Evolutionary conservation across 371 early-diverging fungal genomes (phyloP).

Genomic region (Actinomortierella ambigua): DNA sequence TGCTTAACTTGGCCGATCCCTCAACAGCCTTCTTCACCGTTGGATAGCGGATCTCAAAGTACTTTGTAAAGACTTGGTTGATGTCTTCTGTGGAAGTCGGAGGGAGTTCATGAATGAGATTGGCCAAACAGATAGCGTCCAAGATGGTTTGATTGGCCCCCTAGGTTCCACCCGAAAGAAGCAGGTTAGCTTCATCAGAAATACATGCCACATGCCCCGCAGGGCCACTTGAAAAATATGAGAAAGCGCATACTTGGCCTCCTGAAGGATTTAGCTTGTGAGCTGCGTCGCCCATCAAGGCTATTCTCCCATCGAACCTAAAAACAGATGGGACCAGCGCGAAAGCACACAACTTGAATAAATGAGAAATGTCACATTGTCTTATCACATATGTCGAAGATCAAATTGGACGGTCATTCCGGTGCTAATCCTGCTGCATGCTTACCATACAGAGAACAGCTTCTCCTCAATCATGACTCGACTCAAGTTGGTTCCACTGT

Average conservation of each 20-base stretch:
- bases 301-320: too few species aligned
- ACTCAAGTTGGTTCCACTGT: too few species aligned
- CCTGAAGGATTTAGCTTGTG: constrained; percentile 36
- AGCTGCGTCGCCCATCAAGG: constrained; percentile 36
- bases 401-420: too few species aligned
- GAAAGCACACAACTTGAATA: too few species aligned
- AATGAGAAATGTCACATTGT: too few species aligned
- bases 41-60: constrained; percentile 14
- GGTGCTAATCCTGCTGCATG: too few species aligned
- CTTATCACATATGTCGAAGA: too few species aligned
- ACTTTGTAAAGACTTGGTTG: constrained; percentile 26
- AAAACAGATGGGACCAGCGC: constrained; percentile 33
- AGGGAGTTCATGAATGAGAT: constrained; percentile 32
- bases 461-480: constrained; percentile 40
- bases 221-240: too few species aligned
- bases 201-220: too few species aligned
- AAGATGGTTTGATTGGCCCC: constrained; percentile 36
- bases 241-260: constrained; percentile 3
- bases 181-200: too few species aligned
- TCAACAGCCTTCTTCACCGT: constrained; percentile 13
- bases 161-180: too few species aligned
- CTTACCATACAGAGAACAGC: constrained; percentile 12
- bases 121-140: constrained; percentile 28
- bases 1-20: too few species aligned
- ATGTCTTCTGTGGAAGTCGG: constrained; percentile 16